A percentile compares a stretch with the other conserved stretches of the same genome.
These are phyloP conservation scores for Volvox carteri DNA, from an alignment of 163 green algal genomes.

Conservation along the genomic window DNA sequence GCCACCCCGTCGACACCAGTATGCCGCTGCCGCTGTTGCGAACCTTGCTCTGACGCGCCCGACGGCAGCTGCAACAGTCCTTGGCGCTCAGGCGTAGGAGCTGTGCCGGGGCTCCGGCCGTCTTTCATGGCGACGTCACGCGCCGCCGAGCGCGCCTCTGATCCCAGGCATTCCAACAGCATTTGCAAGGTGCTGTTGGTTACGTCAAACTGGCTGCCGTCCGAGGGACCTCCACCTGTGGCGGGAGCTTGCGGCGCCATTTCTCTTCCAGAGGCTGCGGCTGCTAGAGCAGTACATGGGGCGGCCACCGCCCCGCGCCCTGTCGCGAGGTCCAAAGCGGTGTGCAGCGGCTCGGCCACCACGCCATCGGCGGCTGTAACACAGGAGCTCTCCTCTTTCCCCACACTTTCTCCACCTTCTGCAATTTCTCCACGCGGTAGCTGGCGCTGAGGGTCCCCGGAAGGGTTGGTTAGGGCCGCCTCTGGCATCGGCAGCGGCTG, in stretches of 20 bases:
- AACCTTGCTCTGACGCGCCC: not conserved
- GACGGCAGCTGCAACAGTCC: not conserved
- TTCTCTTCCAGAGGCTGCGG: not conserved
- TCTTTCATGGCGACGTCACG: not conserved
- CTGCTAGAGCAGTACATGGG: too few relatives aligned
- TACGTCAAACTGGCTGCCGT: not conserved
- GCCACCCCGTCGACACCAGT: too few relatives aligned
- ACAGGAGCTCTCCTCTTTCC: too few relatives aligned
- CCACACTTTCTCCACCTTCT: too few relatives aligned
- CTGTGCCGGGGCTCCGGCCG: not conserved
- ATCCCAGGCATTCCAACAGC: not conserved
- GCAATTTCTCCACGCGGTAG: too few relatives aligned
- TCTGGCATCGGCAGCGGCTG: not conserved
- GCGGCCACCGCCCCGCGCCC: too few relatives aligned
- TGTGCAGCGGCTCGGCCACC: too few relatives aligned
- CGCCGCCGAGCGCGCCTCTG: not conserved
- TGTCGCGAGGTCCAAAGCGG: not conserved
- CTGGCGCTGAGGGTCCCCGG: not conserved
- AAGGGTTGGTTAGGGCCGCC: not conserved
- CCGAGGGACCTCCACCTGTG: not conserved
- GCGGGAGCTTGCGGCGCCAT: not conserved
- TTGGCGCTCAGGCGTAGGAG: not conserved
- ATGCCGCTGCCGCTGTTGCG: not conserved
- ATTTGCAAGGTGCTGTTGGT: not conserved
- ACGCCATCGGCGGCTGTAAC: too few relatives aligned